Evolutionary conservation across 2,329 filamentous ascomycete species (phyloP).

Genomic region (Dothidotthia symphoricarpi): DNA sequence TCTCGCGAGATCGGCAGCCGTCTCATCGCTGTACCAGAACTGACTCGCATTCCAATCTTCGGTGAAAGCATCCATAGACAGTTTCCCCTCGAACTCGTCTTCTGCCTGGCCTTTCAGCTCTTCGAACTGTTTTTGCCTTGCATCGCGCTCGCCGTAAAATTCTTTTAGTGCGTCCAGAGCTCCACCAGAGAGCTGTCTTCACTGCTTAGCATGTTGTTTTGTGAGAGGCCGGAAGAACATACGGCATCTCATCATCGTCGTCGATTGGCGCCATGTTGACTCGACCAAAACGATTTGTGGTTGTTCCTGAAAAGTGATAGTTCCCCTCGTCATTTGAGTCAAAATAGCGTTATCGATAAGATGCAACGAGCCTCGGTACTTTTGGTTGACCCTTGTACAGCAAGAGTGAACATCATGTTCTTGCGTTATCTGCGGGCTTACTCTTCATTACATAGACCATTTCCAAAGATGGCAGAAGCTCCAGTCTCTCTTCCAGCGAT

Average conservation of each 20-base stretch:
- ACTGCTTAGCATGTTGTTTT: constrained; percentile 20
- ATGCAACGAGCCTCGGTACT: constrained; percentile 21
- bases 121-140: constrained; percentile 64
- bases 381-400: not conserved
- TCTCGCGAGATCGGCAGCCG: constrained; percentile 61
- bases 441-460: constrained; percentile 19
- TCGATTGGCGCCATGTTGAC: constrained; percentile 25
- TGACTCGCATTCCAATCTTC: constrained; percentile 84
- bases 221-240: constrained; percentile 10
- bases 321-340: constrained; percentile 6
- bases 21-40: constrained; percentile 80
- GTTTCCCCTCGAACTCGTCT: constrained; percentile 48
- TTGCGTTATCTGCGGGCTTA: constrained; percentile 20
- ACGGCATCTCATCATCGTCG: constrained; percentile 40
- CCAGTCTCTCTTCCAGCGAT: constrained; percentile 68
- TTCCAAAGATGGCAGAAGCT: constrained; percentile 57
- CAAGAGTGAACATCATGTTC: constrained; percentile 25
- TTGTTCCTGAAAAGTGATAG: constrained; percentile 24
- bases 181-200: constrained; percentile 62
- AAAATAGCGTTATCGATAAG: constrained; percentile 28
- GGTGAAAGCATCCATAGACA: constrained; percentile 68
- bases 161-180: constrained; percentile 68
- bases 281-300: constrained; percentile 3
- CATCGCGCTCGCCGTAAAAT: constrained; percentile 73
- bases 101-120: constrained; percentile 64